Evolutionary conservation across 163 green algal genomes (phyloP).

Genomic region (Scenedesmus sp.): DNA sequence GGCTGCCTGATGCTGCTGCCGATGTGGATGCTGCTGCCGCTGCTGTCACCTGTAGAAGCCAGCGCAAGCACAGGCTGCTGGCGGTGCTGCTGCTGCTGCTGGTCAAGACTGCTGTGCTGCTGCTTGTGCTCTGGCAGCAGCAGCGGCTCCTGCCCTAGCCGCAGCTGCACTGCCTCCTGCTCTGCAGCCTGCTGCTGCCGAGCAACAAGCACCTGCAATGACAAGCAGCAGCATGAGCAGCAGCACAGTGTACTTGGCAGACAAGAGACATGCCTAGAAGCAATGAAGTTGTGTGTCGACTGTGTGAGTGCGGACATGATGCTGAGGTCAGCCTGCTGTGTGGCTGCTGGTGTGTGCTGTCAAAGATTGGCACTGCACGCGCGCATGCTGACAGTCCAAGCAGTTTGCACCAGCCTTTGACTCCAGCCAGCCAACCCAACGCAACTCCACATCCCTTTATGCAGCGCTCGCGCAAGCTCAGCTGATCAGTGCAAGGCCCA

Average conservation of each 20-base stretch:
- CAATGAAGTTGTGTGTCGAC: no score
- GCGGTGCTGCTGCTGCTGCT: not conserved
- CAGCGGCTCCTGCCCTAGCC: conserved; percentile 18
- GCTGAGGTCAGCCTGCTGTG: no score
- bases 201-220: conserved; percentile 27
- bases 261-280: no score
- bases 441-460: not conserved
- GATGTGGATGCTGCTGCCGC: conserved; percentile 44
- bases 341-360: no score
- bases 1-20: conserved; percentile 40
- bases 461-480: no score
- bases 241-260: not conserved
- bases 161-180: not conserved
- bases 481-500: not conserved
- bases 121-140: conserved; percentile 20
- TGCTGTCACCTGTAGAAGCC: not conserved
- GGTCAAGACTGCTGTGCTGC: conserved; percentile 10
- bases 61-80: conserved; percentile 32
- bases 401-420: not conserved
- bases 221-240: not conserved
- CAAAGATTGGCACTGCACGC: no score
- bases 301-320: no score
- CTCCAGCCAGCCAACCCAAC: not conserved
- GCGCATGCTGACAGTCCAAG: not conserved
- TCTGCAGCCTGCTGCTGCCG: conserved; percentile 27